These are phyloP conservation scores for Waltergamsia citrina DNA, from an alignment of 2,329 filamentous ascomycete species.

Conservation along the genomic window DNA sequence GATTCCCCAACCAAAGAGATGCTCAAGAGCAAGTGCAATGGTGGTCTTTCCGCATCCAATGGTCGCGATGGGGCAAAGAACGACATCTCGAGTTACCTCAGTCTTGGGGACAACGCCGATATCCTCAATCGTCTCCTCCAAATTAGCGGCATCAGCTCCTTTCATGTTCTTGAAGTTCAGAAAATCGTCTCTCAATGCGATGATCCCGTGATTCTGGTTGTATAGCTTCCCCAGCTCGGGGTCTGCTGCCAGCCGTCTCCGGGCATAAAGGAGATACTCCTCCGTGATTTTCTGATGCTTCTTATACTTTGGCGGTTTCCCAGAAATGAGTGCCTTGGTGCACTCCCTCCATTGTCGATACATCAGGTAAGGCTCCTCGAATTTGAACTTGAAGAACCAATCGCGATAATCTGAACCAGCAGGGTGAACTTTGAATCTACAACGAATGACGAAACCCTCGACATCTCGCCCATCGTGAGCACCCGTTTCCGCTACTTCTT, in stretches of 20 bases:
- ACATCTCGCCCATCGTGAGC: constrained; percentile 86
- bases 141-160: constrained; percentile 76
- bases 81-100: constrained; percentile 56
- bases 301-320: constrained; percentile 64
- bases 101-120: constrained; percentile 32
- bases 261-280: constrained; percentile 79
- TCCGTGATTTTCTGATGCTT: constrained; percentile 88
- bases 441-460: constrained; percentile 93
- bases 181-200: constrained; percentile 81
- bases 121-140: constrained; percentile 49
- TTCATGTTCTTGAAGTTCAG: constrained; percentile 74
- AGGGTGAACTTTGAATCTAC: constrained; percentile 54
- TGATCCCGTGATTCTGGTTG: constrained; percentile 88
- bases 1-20: constrained; percentile 86
- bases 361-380: constrained; percentile 97
- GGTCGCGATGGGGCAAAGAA: constrained; percentile 86
- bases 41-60: constrained; percentile 98
- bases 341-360: constrained; percentile 98
- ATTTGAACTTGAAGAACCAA: constrained; percentile 99
- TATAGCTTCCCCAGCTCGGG: constrained; percentile 62
- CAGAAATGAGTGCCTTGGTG: constrained; percentile 78
- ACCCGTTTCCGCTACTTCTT: constrained; percentile 77
- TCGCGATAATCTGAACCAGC: constrained; percentile 56
- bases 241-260: constrained; percentile 60
- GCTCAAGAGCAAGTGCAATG: constrained; percentile 67